phyloP scores from a whole-genome alignment of 108 stramenopile species.

The Skeletonema potamos region DNA sequence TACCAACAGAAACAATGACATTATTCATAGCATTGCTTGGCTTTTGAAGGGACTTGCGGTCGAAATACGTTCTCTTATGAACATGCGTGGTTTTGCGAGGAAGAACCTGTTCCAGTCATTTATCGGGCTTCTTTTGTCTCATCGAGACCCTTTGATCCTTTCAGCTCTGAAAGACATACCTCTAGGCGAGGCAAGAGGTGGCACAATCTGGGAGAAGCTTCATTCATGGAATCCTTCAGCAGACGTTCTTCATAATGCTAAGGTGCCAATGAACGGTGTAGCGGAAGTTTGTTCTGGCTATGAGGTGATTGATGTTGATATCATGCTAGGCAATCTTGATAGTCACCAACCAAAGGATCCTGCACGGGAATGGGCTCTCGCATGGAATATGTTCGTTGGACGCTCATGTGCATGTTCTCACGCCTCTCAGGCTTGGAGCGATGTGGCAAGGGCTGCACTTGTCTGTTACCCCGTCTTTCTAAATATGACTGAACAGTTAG shows the following conservation, averaged over 20 bases:
- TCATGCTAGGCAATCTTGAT: slow-evolving; percentile 18
- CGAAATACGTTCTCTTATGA: slow-evolving; percentile 51
- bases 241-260: slow-evolving; percentile 41
- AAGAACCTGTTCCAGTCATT: slow-evolving; percentile 21
- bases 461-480: slow-evolving; percentile 40
- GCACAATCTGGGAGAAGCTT: slow-evolving; percentile 33
- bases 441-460: slow-evolving; percentile 27
- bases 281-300: slow-evolving; percentile 52
- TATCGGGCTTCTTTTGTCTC: slow-evolving; percentile 39
- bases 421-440: slow-evolving; percentile 51
- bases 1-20: slow-evolving; percentile 34
- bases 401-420: slow-evolving; percentile 55
- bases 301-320: slow-evolving; percentile 44
- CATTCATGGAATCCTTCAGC: slow-evolving; percentile 36
- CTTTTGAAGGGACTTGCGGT: slow-evolving; percentile 64
- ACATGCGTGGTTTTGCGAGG: not conserved
- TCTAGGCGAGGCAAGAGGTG: slow-evolving; percentile 28
- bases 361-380: slow-evolving; percentile 48
- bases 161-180: slow-evolving; percentile 38
- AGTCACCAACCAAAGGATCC: slow-evolving; percentile 3
- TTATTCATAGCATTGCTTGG: slow-evolving; percentile 69
- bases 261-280: slow-evolving; percentile 36
- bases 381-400: slow-evolving; percentile 54
- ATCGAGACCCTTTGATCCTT: slow-evolving; percentile 30
- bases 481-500: not conserved